These are phyloP conservation scores for Naumovozyma baii DNA, from an alignment of 805 yeast species.

Conservation along the genomic window DNA sequence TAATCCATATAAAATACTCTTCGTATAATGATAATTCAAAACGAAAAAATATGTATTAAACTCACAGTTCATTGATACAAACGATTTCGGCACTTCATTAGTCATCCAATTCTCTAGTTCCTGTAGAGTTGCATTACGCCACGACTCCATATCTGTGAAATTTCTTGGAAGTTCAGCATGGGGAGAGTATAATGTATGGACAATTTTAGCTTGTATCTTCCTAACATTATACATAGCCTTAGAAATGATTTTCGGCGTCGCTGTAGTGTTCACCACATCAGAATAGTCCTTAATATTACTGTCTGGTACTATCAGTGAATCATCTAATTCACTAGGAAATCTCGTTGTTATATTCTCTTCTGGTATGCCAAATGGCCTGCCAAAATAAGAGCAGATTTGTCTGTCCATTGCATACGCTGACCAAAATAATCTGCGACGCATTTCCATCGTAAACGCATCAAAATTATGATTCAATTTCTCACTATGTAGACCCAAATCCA, in stretches of 20 bases:
- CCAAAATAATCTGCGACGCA: conserved; percentile 77
- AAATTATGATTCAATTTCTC: conserved; percentile 39
- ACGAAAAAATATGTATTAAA: conserved; percentile 63
- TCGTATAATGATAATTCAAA: conserved; percentile 68
- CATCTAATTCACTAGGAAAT: conserved; percentile 70
- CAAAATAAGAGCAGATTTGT: conserved; percentile 76
- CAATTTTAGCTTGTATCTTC: conserved; percentile 67
- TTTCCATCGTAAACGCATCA: conserved; percentile 53
- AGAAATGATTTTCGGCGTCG: conserved; percentile 62
- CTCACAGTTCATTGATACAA: conserved; percentile 57
- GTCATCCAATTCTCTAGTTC: conserved; percentile 56
- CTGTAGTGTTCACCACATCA: conserved; percentile 30
- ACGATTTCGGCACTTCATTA: conserved; percentile 43
- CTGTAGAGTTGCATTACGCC: conserved; percentile 48
- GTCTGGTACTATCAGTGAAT: conserved; percentile 41
- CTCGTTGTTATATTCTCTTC: conserved; percentile 66
- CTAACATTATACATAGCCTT: conserved; percentile 60
- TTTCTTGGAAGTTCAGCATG: conserved; percentile 60
- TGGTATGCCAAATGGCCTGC: conserved; percentile 82
- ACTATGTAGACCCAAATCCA: conserved; percentile 76
- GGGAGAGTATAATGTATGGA: conserved; percentile 57
- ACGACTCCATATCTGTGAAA: conserved; percentile 42
- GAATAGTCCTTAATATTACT: conserved; percentile 36
- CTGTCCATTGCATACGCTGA: conserved; percentile 79
- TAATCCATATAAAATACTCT: conserved; percentile 63